Base-by-base conservation (phyloP, 257 asterid genomes). In the Nicotiana tabacum region DNA sequence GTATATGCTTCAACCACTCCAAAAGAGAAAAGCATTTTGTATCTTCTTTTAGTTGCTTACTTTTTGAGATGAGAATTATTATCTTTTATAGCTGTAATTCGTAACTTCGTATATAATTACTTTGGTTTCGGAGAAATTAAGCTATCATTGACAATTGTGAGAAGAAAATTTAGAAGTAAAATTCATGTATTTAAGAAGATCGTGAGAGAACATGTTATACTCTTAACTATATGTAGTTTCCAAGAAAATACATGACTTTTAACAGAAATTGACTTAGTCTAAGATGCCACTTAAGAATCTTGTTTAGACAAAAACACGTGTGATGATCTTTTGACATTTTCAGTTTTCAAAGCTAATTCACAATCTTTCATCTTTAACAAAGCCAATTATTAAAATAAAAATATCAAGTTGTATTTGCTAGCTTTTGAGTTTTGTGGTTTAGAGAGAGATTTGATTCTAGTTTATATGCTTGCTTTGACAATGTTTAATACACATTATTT, bases 271-370 rank as follows among this genome's bases (percentile, higher is more conserved):
- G 69, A 79, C 70, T 65, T 79, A 2, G 7, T n/a, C 58, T 79
- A n/a, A 65, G 72, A 61, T 58, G 82, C 58, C 60, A 43, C 27
- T 35, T 15, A 60, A 37, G 68, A 79, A 61, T 61, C 35, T 65
- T 78, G 15, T 46, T 72, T 72, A 46, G 61, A 27, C 60, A 78
- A 79, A 37, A 61, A 79, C 61, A 79, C 58, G 33, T 79, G 82
- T 37, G 74, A 79, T 33, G 58, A 60, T 78, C 65, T 61, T 57
- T 86, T 83, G 81, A 80, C 84, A 80, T 43, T 76, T 83, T 67
- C 81, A 46, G 62, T 39, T 58, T 35, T 76, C 6, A 72, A 30
- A 11, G 29, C 39, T 66, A 43, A 65, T 18, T 32, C 43, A 64
- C 66, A 83, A 37, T 17, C 48, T 30, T 66, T 33, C 35, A 43